Evolutionary conservation across 345 rosid species (phyloP), one percentile per base, ranked within the genome.

Genomic region (Gossypium longicalyx): DNA sequence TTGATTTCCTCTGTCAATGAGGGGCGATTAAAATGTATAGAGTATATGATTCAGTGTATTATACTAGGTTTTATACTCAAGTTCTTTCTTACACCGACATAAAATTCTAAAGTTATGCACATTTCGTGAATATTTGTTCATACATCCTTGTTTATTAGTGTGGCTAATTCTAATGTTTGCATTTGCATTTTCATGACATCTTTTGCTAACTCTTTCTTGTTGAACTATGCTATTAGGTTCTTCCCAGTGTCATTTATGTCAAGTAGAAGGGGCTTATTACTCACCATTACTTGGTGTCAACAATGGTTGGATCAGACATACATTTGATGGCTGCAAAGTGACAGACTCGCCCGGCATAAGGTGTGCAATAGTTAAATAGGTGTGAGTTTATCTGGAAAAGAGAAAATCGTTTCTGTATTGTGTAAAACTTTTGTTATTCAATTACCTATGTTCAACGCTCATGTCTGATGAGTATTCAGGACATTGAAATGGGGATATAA

Each of bases 191-290:
- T 54, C 20, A 5, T 67, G 34, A 17, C 23, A 29, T 38, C 59
- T 56, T 13, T 25, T 56, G 54, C 27, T 65, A 44, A 54, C 72
- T 23, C 12, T 27, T 60, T 57, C 41, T 41, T 51, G 12, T 80
- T 59, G 76, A 3, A 13, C 72, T 71, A 72, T 47, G 82, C 60
- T 71, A 79, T 73, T 84, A 90, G 97, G 94, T 79, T 70, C 88
- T 83, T 85, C 87, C 57, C 78, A 67, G 74, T 88, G 89, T 73
- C 90, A 90, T 77, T 81, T 81, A 67, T 85, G 90, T 68, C 86
- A 82, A 67, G 63, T 84, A 2, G 97, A 92, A 84, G 92, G 82
- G 6, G 60, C 80, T 72, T 78, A 74, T 62, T 86, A 93, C 79
- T 86, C 90, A 54, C 79, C 89, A n/a, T 82, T 93, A 51, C 77